Conservation (phyloP, 805 yeast genomes). For the Zygosaccharomyces bisporus region DNA sequence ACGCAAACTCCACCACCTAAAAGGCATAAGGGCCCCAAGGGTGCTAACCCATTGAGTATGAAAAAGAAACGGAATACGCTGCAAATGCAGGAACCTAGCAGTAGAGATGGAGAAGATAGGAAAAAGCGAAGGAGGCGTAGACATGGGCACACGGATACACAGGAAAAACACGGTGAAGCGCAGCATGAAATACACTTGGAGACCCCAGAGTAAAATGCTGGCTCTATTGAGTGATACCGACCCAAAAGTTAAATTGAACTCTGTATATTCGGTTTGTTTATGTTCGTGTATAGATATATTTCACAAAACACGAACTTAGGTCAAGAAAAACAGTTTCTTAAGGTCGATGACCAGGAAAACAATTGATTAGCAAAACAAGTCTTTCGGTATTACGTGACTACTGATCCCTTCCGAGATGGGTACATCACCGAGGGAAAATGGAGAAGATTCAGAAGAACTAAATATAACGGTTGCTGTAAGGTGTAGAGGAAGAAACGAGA, state of each 20-base stretch:
- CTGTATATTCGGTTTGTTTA: slow-evolving; percentile 4
- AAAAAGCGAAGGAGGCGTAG: slow-evolving; percentile 27
- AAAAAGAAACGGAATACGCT: slow-evolving; percentile 57
- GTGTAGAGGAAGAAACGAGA: slow-evolving; percentile 56
- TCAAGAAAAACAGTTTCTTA: neutral
- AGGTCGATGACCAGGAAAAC: slow-evolving; percentile 2
- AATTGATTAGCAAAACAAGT: neutral
- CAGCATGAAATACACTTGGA: neutral
- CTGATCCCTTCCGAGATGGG: slow-evolving; percentile 7
- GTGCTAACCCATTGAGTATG: slow-evolving; percentile 86
- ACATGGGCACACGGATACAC: too few species aligned
- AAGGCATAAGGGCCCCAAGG: slow-evolving; percentile 66
- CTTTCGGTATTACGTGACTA: neutral
- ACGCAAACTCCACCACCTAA: slow-evolving; percentile 25
- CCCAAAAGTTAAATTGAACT: too few species aligned
- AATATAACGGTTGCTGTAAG: slow-evolving; percentile 63
- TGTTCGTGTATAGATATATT: slow-evolving; percentile 5
- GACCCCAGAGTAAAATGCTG: neutral
- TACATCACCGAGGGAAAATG: slow-evolving; percentile 12
- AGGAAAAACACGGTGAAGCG: too few species aligned
- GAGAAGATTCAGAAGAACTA: slow-evolving; percentile 33
- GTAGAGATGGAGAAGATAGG: slow-evolving; percentile 10
- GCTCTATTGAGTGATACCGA: slow-evolving; percentile 1
- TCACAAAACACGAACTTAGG: slow-evolving; percentile 8
- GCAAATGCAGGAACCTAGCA: neutral